phyloP scores from a whole-genome alignment of 139 green algal genomes.

The Tetratostichococcus sp. region DNA sequence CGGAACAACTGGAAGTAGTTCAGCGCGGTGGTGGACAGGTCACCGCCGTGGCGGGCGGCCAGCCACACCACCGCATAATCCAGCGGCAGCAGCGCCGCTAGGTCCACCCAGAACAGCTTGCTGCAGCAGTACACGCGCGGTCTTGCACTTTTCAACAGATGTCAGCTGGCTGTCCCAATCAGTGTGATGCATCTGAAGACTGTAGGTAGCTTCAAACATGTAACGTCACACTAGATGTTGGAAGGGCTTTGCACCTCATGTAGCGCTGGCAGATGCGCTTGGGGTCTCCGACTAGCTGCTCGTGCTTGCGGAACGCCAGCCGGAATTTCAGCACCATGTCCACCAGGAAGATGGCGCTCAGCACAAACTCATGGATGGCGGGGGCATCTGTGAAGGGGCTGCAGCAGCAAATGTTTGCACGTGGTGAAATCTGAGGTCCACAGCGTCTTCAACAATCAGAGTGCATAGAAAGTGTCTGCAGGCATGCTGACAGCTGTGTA shows the following conservation, averaged over 20 bases:
- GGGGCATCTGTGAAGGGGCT: background rate
- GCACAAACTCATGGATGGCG: background rate
- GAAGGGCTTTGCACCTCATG: too few species aligned
- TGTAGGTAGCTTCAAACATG: too few species aligned
- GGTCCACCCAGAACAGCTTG: conserved; percentile 12
- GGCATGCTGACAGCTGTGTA: too few species aligned
- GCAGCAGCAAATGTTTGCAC: background rate
- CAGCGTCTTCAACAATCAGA: too few species aligned
- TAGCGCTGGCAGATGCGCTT: conserved; percentile 3
- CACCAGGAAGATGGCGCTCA: conserved; percentile 2
- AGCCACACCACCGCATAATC: conserved; percentile 7
- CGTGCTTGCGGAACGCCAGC: conserved; percentile 10
- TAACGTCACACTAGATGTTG: too few species aligned
- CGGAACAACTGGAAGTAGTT: background rate
- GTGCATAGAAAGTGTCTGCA: too few species aligned
- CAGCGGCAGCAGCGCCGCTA: conserved; percentile 17
- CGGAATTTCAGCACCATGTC: conserved; percentile 19
- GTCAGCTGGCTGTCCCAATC: too few species aligned
- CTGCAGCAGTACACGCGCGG: background rate
- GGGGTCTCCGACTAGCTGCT: conserved; percentile 6
- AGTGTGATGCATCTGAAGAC: too few species aligned
- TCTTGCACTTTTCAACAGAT: background rate
- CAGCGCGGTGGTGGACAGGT: background rate
- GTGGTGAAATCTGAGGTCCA: too few species aligned
- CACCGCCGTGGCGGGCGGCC: background rate